Evolutionary conservation across 2,329 filamentous ascomycete genomes (phyloP), one percentile per base, ranked within the genome.

Genomic region (Epichloe bromicola): DNA sequence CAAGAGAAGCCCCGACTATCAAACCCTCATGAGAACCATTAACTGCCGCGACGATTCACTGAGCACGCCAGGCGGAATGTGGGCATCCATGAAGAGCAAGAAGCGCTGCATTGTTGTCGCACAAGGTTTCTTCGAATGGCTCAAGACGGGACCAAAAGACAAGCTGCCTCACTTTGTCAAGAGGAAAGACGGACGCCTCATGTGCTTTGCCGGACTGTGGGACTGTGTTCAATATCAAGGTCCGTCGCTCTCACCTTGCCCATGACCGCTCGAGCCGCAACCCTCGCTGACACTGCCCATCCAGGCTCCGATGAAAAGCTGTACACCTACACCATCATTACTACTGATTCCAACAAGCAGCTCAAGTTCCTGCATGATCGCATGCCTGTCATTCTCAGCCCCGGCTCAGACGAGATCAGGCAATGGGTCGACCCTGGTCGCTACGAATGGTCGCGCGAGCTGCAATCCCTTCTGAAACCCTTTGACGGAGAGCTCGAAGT

Each of bases 111-210:
- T 97, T 20, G 81, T 97, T 10, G 64, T 95, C 5, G 89, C 87
- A 10, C 85, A 96, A 66, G 93, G 93, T 1, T 98, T 97, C 67
- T 98, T 88, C 61, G 93, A 98, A 67, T 97, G 93, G 93, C 71
- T 94, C 53, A 91, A 91, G 67, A 87, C 83, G 60, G 83, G 60
- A 50, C 74, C 60, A 6, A 90, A 86, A 58, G 85, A 93, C 50
- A 94, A 88, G 68, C 70, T 91, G 2, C 91, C 93, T 11, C 82
- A 97, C 66, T 96, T 82, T 60, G 78, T 88, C 20, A 90, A 83
- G 67, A 75, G 89, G 30, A 86, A 82, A 58, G 91, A 97, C 63
- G 86, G 86, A 0, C 78, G 82, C 59, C 69, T 96, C 59, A 87
- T 95, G 84, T 91, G 82, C 60, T 83, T 97, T 60, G 91, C 91